Evolutionary conservation across 148 eudicot genomes (phyloP), one percentile per base, ranked within the genome.

Genomic region (Rhododendron ovatum): DNA sequence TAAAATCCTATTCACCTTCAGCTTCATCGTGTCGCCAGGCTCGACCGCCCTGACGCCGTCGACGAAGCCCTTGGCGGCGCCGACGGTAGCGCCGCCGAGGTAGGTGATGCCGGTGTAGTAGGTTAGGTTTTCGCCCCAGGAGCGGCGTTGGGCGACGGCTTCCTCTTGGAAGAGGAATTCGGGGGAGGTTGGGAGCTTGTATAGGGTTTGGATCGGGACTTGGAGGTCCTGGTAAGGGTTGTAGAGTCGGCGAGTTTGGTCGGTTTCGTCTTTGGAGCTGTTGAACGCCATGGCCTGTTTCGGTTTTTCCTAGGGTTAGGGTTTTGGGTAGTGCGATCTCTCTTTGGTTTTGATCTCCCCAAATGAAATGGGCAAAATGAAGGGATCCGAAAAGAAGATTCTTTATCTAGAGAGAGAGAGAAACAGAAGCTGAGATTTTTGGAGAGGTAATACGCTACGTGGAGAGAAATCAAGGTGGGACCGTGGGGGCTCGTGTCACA

Each of bases 111-210:
- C 98, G 88, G 98, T 95, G 91, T 95, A 95, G 86, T 92, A 96
- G 57, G 98, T 96, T 22, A 94, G 89, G 78, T 96, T 96, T 79
- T 96, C 98, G 3, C 98, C 93, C 98, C 95, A 95, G 2, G 96
- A 93, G 11, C 98, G 94, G 92, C 95, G 94, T 63, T 96, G 93
- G 9, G 90, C 94, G 82, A 88, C 7, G 75, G 98, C 80, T 67
- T 96, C 98, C 84, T 96, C 98, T 14, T 91, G 92, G 91, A 94
- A 96, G 65, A 96, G 95, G 86, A 55, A 96, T 65, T 96, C 96
- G 14, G 98, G 99, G 11, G 92, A 89, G 86, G 93, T 93, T 10
- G 99, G 98, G 85, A 96, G 96, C 73, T 94, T 89, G 88, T 96
- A 96, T 2, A 94, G 92, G 67, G 91, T 93, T 30, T 91, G 92